A percentile compares a stretch with the other conserved stretches of the same genome.
phyloP scores from a whole-genome alignment of 352 stramenopile species.

The Phytophthora aleatoria region DNA sequence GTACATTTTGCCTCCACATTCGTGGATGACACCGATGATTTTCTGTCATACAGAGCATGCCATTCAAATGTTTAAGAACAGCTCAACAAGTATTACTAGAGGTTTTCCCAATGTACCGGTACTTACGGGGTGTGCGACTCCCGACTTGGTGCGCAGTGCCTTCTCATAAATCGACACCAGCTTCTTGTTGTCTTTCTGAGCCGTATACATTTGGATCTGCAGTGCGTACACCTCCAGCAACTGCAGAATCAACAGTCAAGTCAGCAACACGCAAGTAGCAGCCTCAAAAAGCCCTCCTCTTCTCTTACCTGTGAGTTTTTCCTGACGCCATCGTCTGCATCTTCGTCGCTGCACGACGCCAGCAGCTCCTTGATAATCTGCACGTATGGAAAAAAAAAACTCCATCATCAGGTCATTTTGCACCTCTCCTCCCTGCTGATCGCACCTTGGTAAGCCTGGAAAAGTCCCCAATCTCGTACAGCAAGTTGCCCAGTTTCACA shows the following conservation, averaged over 20 bases:
- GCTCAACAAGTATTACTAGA: neutral
- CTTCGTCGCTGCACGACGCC: constrained; percentile 82
- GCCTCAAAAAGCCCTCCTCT: neutral
- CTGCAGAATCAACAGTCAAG: constrained; percentile 39
- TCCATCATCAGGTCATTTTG: neutral
- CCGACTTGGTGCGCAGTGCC: constrained; percentile 87
- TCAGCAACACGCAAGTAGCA: constrained; percentile 26
- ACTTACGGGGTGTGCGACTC: constrained; percentile 85
- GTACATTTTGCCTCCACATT: constrained; percentile 96
- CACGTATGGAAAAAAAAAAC: neutral
- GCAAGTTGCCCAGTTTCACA: constrained; percentile 93
- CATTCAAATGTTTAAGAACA: neutral
- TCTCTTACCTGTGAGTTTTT: constrained; percentile 74
- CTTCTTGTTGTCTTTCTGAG: constrained; percentile 94
- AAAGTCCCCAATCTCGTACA: constrained; percentile 88
- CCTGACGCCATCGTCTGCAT: constrained; percentile 84
- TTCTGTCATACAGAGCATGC: constrained; percentile 40
- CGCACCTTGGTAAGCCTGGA: constrained; percentile 67
- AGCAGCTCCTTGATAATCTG: constrained; percentile 88
- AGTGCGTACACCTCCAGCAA: constrained; percentile 94
- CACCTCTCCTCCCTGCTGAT: neutral
- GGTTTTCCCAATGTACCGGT: no score
- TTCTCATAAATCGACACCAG: constrained; percentile 93
- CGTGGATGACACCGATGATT: constrained; percentile 95
- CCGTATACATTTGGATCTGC: constrained; percentile 93